Conservation (phyloP, 208 protist species). For the Trypanosoma platydactyli region DNA sequence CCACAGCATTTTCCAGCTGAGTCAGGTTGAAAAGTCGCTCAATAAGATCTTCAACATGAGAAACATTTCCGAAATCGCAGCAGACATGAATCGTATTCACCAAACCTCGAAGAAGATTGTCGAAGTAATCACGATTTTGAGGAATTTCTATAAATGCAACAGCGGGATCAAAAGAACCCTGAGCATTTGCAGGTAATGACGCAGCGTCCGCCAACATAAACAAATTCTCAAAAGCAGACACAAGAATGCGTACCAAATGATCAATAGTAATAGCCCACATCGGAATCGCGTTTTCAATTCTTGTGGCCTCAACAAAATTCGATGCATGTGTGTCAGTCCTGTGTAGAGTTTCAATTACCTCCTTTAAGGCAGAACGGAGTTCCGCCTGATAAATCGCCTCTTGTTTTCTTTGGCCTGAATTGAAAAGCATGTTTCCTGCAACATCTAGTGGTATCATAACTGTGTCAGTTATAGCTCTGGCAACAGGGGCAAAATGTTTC, state of each 20-base stretch:
- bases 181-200: conserved; percentile 1
- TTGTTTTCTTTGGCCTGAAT: conserved; percentile 49
- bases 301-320: conserved; percentile 58
- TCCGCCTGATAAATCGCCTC: conserved; percentile 72
- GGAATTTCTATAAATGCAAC: conserved; percentile 9
- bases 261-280: conserved; percentile 86
- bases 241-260: conserved; percentile 22
- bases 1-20: conserved; percentile 45
- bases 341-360: conserved; percentile 61
- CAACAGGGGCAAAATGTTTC: conserved; percentile 68
- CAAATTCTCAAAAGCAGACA: conserved; percentile 24
- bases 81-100: conserved; percentile 74
- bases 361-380: conserved; percentile 57
- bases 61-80: conserved; percentile 69
- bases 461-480: conserved; percentile 71
- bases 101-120: conserved; percentile 50
- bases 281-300: conserved; percentile 82
- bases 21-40: conserved; percentile 68
- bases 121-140: conserved; percentile 50
- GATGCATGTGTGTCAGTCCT: conserved; percentile 21
- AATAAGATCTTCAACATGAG: conserved; percentile 65
- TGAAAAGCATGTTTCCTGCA: conserved; percentile 49
- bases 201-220: conserved; percentile 2
- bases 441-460: conserved; percentile 72
- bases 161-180: conserved; percentile 1